Evolutionary conservation across 2,329 filamentous ascomycete genomes (phyloP).

Genomic region (Cryphonectria naterciae): DNA sequence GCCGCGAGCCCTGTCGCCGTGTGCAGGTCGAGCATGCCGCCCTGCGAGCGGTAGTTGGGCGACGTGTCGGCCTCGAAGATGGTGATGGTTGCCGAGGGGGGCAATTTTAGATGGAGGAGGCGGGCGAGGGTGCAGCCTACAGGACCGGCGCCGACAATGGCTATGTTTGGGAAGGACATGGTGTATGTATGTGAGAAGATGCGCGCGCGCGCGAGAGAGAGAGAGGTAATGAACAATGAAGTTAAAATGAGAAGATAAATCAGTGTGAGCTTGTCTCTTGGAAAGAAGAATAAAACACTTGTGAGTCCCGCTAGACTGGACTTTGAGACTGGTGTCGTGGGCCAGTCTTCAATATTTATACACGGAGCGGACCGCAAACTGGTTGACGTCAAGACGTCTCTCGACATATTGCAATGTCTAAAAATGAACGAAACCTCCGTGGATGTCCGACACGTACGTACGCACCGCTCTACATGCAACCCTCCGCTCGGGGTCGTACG

Average conservation of each 20-base stretch:
- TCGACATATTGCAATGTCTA: too few relatives aligned
- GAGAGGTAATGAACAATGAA: not conserved
- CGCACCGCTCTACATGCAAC: not conserved
- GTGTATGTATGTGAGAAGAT: constrained; percentile 24
- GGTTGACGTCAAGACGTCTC: not conserved
- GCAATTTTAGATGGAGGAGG: constrained; percentile 50
- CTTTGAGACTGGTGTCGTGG: not conserved
- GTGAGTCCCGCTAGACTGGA: not conserved
- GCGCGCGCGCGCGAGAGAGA: too few relatives aligned
- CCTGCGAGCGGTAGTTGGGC: constrained; percentile 51
- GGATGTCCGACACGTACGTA: not conserved
- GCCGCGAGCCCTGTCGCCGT: constrained; percentile 54
- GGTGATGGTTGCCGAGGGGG: constrained; percentile 45
- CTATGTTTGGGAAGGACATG: constrained; percentile 40
- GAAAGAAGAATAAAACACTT: not conserved
- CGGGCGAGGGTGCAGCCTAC: constrained; percentile 55
- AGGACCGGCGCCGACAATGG: constrained; percentile 54
- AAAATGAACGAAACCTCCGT: too few relatives aligned
- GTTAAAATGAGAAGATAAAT: not conserved
- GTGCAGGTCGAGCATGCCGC: constrained; percentile 60
- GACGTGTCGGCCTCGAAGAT: constrained; percentile 55
- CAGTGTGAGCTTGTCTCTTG: not conserved
- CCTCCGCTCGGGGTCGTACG: not conserved
- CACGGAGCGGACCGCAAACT: not conserved
- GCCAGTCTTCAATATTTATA: not conserved